Evolutionary conservation across 2,329 filamentous ascomycete genomes (phyloP).

Genomic region (Xylariaceae sp.): DNA sequence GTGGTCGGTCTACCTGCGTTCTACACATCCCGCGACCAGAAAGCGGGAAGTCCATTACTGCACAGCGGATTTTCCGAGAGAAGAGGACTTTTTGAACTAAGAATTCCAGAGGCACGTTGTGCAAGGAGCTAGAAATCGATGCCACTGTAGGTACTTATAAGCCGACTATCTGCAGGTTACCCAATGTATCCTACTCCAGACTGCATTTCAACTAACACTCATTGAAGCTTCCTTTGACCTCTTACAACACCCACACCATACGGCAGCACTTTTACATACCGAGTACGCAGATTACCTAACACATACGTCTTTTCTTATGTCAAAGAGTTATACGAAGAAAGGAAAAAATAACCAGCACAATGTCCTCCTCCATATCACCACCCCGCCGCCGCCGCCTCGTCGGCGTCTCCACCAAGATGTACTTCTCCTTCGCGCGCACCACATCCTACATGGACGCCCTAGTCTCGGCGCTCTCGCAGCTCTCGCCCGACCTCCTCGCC

Average conservation of each 20-base stretch:
- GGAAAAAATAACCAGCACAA: constrained; percentile 2
- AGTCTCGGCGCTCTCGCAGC: constrained; percentile 51
- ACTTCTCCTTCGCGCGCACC: constrained; percentile 73
- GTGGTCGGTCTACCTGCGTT: not conserved
- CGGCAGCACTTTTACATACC: too few species aligned
- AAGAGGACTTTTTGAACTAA: not conserved
- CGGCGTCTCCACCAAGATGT: constrained; percentile 80
- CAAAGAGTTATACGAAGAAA: not conserved
- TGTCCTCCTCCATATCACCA: constrained; percentile 9
- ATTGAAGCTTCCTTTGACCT: too few species aligned
- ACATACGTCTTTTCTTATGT: not conserved
- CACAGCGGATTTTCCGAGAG: constrained; percentile 6
- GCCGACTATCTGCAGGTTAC: not conserved
- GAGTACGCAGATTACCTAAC: too few species aligned
- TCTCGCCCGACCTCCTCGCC: constrained; percentile 38
- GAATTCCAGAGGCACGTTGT: not conserved
- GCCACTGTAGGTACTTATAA: constrained; percentile 10
- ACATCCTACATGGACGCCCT: constrained; percentile 59
- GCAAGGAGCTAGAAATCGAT: not conserved
- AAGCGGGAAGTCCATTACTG: not conserved
- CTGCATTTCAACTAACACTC: too few species aligned
- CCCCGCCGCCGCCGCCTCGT: constrained; percentile 65
- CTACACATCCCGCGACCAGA: not conserved
- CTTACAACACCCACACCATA: too few species aligned
- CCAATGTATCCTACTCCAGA: not conserved